These are phyloP conservation scores for Acarospora socialis DNA, from an alignment of 2,329 filamentous ascomycete species.

Conservation along the genomic window DNA sequence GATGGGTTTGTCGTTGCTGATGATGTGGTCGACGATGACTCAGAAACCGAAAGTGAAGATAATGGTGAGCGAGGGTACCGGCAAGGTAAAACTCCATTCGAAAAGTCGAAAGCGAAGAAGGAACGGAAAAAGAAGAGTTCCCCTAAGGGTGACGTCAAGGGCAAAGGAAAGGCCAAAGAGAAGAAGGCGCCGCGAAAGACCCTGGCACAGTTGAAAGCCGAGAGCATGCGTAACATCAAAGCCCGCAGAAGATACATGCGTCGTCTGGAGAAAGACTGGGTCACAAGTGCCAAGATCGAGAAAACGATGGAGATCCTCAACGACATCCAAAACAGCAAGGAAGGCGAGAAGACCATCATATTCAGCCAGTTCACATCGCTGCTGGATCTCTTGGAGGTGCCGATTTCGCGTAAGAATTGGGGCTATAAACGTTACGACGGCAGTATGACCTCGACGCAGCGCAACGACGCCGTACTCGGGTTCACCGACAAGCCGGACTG, in stretches of 20 bases:
- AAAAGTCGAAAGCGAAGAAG: conserved; percentile 16
- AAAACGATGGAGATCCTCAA: conserved; percentile 52
- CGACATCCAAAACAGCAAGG: conserved; percentile 30
- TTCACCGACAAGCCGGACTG: conserved; percentile 49
- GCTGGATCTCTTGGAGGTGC: conserved; percentile 62
- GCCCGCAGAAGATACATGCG: conserved; percentile 56
- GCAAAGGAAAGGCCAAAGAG: conserved; percentile 29
- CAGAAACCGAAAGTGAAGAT: conserved; percentile 19
- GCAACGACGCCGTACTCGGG: conserved; percentile 51
- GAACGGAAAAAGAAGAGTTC: conserved; percentile 28
- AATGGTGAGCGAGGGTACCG: conserved; percentile 19
- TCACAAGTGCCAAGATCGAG: conserved; percentile 61
- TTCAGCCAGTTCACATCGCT: conserved; percentile 73
- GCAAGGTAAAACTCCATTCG: conserved; percentile 16
- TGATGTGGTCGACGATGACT: conserved; percentile 19
- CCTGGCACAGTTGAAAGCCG: conserved; percentile 52
- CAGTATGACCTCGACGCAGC: conserved; percentile 51
- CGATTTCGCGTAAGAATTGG: conserved; percentile 44
- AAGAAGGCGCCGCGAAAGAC: conserved; percentile 32
- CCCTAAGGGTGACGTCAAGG: conserved; percentile 27
- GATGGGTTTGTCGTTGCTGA: conserved; percentile 42
- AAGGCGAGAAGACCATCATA: conserved; percentile 62
- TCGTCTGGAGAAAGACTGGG: conserved; percentile 53
- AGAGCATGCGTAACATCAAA: conserved; percentile 47
- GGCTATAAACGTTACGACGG: conserved; percentile 61